A percentile compares a stretch with the other conserved stretches of the same genome.
Conservation (phyloP, 2,329 filamentous ascomycete species). For the Fusarium sp. region DNA sequence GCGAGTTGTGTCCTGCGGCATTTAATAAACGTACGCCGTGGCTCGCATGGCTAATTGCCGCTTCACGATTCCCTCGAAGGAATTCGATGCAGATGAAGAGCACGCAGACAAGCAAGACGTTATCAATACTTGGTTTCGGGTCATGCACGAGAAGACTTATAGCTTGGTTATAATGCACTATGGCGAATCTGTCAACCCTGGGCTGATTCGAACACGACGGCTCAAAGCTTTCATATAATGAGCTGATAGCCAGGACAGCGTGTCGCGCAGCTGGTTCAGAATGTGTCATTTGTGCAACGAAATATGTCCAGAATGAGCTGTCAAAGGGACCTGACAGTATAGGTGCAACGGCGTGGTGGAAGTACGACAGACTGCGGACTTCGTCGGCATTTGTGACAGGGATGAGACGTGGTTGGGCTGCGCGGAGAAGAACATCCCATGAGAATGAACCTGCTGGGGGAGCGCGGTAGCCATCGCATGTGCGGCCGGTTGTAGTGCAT, state of each 20-base stretch:
- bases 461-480: conserved; percentile 69
- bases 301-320: conserved; percentile 59
- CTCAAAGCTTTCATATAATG: conserved; percentile 57
- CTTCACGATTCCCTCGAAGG: conserved; percentile 55
- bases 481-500: conserved; percentile 67
- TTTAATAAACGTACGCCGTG: conserved; percentile 59
- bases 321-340: conserved; percentile 56
- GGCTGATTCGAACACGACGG: neutral
- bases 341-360: conserved; percentile 56
- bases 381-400: conserved; percentile 47
- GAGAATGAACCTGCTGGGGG: conserved; percentile 50
- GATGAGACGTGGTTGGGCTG: conserved; percentile 37
- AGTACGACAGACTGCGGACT: conserved; percentile 56
- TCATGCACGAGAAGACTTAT: conserved; percentile 54
- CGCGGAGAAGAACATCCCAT: conserved; percentile 56
- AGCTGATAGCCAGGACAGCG: conserved; percentile 58
- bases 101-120: conserved; percentile 58
- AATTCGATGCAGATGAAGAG: conserved; percentile 63
- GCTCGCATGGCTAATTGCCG: conserved; percentile 56
- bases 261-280: conserved; percentile 58
- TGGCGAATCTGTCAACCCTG: conserved; percentile 47
- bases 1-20: conserved; percentile 40
- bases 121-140: conserved; percentile 47
- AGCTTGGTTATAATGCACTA: conserved; percentile 60
- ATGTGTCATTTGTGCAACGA: conserved; percentile 57